Evolutionary conservation across 1,284 basidiomycete genomes (phyloP), one percentile per base, ranked within the genome.

Genomic region (Ceratobasidium sp.): DNA sequence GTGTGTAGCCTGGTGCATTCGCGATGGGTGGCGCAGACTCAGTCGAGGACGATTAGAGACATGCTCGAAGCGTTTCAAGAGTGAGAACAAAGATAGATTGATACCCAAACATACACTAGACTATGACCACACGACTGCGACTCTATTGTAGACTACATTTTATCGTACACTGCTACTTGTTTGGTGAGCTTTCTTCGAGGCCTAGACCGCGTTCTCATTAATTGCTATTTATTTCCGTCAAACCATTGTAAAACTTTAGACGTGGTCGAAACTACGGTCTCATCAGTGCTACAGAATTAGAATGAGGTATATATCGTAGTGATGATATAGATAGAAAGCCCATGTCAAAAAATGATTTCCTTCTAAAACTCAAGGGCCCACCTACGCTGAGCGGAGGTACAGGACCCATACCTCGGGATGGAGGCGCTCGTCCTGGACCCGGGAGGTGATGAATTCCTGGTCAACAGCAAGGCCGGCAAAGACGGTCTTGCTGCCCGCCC

Each of bases 391-490:
- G 56, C 56, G 56, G 31, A 60, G 56, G 34, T 60, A 31, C 22
- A 60, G 40, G 27, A 60, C 56, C 56, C 56, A 60, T 12, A 60
- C 56, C 56, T 60, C 56, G 40, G 56, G 56, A 60, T 60, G 42
- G 20, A 60, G 27, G 17, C 56, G 56, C 29, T 60, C 56, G 42
- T 60, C 56, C 42, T 60, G 56, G 13, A 60, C 56, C 7, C 56
- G 56, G 42, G 25, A 31, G 7, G 56, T 31, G 25, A 60, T 60
- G n/a, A 60, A 60, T 22, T 60, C 56, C 7, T 60, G 56, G 42
- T 60, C 56, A 12, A 60, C 42, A 1, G 22, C 38, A 10, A 60
- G 42, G 3, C 56, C 56, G 29, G 56, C 56, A 32, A 60, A 60
- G 13, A 43, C 40, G 25, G 56, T 60, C 42, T 47, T 43, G 42